These are phyloP conservation scores for Neofusicoccum sp. DNA, from an alignment of 2,329 filamentous ascomycete genomes.

Conservation along the genomic window DNA sequence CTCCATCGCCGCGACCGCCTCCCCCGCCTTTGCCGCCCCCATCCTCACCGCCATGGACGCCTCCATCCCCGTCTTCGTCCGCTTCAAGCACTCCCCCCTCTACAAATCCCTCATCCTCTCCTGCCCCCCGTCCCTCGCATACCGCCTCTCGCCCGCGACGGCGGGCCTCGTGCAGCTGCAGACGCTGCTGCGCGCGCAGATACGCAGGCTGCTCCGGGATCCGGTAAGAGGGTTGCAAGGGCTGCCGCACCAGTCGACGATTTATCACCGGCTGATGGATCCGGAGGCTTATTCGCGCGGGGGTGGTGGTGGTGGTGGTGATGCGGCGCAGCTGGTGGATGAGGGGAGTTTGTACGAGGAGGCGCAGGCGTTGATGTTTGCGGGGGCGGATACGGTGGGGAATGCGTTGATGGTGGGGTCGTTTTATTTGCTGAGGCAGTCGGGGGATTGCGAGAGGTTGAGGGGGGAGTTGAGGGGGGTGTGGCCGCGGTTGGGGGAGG, in stretches of 20 bases:
- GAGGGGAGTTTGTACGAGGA: slow-evolving; percentile 43
- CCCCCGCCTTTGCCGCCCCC: slow-evolving; percentile 41
- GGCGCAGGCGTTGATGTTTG: slow-evolving; percentile 47
- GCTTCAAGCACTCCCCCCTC: slow-evolving; percentile 42
- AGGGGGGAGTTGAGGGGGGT: slow-evolving; percentile 37
- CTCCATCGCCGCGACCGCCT: slow-evolving; percentile 39
- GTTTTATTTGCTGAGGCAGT: slow-evolving; percentile 41
- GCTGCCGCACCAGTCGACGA: slow-evolving; percentile 37
- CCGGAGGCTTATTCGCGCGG: slow-evolving; percentile 32
- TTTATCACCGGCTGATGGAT: slow-evolving; percentile 38
- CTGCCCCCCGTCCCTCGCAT: slow-evolving; percentile 38
- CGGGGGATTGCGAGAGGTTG: slow-evolving; percentile 33
- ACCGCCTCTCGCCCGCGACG: slow-evolving; percentile 36
- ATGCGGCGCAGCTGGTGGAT: slow-evolving; percentile 25
- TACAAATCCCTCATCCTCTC: slow-evolving; percentile 38
- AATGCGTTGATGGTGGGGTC: slow-evolving; percentile 43
- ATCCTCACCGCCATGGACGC: slow-evolving; percentile 44
- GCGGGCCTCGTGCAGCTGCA: slow-evolving; percentile 41
- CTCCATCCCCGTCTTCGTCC: slow-evolving; percentile 32
- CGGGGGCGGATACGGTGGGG: slow-evolving; percentile 46
- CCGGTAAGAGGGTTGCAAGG: slow-evolving; percentile 29
- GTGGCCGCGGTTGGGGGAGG: slow-evolving; percentile 44
- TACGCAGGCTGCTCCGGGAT: slow-evolving; percentile 31
- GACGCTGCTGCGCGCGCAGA: slow-evolving; percentile 33
- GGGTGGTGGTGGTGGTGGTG: slow-evolving; percentile 21